phyloP scores from a whole-genome alignment of 2,329 filamentous ascomycete species.

The Nakataea oryzae region DNA sequence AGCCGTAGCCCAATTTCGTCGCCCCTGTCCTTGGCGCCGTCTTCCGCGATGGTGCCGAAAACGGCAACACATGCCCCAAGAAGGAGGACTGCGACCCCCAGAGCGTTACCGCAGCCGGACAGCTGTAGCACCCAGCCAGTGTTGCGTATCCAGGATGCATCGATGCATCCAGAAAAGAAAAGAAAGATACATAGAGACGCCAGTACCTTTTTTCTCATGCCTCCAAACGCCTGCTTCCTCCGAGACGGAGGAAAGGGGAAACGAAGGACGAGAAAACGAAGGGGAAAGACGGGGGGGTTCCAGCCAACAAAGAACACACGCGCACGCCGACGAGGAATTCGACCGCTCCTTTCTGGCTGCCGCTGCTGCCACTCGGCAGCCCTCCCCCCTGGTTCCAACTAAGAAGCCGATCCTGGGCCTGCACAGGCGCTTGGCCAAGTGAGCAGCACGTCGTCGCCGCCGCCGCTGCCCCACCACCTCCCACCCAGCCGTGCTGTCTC shows the following conservation, averaged over 20 bases:
- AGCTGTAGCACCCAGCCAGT: not conserved
- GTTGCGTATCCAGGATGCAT: not conserved
- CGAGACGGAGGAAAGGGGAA: not conserved
- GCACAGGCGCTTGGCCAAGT: not conserved
- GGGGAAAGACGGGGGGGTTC: not conserved
- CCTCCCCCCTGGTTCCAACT: not conserved
- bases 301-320: not conserved
- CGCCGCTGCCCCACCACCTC: too few relatives aligned
- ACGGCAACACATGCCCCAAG: not conserved
- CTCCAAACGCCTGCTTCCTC: not conserved
- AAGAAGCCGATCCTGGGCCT: not conserved
- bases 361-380: not conserved
- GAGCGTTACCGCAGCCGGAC: not conserved
- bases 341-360: not conserved
- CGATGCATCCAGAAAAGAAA: not conserved
- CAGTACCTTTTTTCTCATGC: not conserved
- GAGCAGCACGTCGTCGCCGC: not conserved
- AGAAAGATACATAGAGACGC: not conserved
- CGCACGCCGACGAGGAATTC: not conserved
- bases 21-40: not conserved
- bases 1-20: not conserved
- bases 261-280: not conserved
- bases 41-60: not conserved
- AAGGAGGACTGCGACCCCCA: not conserved
- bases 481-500: too few relatives aligned